Conservation (phyloP, 306 rosid species). For the Cyamopsis tetragonoloba region DNA sequence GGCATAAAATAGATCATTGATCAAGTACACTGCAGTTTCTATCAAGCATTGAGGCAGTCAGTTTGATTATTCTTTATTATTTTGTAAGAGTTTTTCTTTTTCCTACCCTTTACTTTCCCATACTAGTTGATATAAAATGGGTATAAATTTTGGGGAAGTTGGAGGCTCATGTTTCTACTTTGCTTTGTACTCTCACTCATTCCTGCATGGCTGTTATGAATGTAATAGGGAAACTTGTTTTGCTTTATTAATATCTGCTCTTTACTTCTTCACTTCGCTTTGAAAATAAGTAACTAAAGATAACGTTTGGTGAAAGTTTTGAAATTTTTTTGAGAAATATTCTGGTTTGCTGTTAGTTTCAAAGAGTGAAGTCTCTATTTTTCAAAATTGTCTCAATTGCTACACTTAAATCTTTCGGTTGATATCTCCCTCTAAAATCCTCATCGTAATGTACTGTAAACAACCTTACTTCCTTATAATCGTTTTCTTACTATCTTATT, state of each 20-base stretch:
- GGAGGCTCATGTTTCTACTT: conserved; percentile 38
- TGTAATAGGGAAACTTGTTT: conserved; percentile 43
- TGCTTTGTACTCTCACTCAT: conserved; percentile 35
- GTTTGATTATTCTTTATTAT: conserved; percentile 47
- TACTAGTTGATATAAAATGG: conserved; percentile 33
- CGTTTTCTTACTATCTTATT: too few relatives aligned
- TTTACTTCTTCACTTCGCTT: too few relatives aligned
- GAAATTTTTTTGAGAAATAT: neutral
- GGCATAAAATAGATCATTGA: conserved; percentile 50
- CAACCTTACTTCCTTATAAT: too few relatives aligned
- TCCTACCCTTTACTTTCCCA: conserved; percentile 31
- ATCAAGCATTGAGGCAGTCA: conserved; percentile 34
- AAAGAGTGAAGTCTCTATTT: too few relatives aligned
- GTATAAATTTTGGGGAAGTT: conserved; percentile 44
- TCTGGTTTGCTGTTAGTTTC: too few relatives aligned
- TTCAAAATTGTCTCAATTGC: too few relatives aligned
- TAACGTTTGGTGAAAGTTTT: conserved; percentile 27
- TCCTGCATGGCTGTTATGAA: conserved; percentile 31
- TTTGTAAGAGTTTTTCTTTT: conserved; percentile 33
- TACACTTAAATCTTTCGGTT: too few relatives aligned
- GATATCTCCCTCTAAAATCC: too few relatives aligned
- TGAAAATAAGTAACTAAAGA: too few relatives aligned
- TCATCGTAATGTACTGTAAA: too few relatives aligned
- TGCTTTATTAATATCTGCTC: conserved; percentile 32
- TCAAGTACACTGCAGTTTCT: conserved; percentile 19